Evolutionary conservation across 2,329 filamentous ascomycete species (phyloP), one percentile per base, ranked within the genome.

Genomic region (Geoglossum cookeanum): DNA sequence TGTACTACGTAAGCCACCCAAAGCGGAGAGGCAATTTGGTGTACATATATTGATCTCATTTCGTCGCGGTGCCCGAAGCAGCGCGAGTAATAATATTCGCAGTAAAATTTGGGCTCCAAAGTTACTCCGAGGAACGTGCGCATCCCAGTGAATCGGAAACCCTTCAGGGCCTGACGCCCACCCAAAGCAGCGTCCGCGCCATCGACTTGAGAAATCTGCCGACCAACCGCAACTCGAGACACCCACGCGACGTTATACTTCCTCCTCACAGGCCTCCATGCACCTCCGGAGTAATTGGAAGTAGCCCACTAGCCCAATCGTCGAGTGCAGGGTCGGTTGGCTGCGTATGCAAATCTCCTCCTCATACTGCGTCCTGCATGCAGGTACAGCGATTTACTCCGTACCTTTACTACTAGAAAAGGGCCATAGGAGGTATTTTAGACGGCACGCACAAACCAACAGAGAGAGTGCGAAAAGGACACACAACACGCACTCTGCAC

Each of bases 291-390:
- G 6, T 7, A 15, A 15, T 42, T 9, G 7, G n/a, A 42, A 15
- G 7, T 13, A 15, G 39, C 39, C 37, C 37, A 22, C 30, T n/a
- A 17, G 17, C 49, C 33, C 49, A 35, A 35, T 35, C n/a, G 49
- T 35, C 49, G 13, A 35, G 30, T 30, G 30, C 17, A 33, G 49
- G 49, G 9, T 22, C 22, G 49, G 49, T 17, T 53, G 33, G 17
- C 32, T 53, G 49, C 30, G 30, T 33, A 35, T 53, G 49, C 49
- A 53, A 53, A 53, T 53, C 49, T 53, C 49, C 49, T 53, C 30
- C 42, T 45, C 22, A 17, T n/a, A 35, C 49, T 37, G 49, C 49
- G 22, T 22, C 33, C 49, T 53, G 49, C 49, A 53, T 53, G 49
- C 49, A 53, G 30, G 22, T 9, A 53, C 49, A n/a, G 9, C 30